Conservation (phyloP, 805 yeast species). For the Nakazawaea wickerhamii region DNA sequence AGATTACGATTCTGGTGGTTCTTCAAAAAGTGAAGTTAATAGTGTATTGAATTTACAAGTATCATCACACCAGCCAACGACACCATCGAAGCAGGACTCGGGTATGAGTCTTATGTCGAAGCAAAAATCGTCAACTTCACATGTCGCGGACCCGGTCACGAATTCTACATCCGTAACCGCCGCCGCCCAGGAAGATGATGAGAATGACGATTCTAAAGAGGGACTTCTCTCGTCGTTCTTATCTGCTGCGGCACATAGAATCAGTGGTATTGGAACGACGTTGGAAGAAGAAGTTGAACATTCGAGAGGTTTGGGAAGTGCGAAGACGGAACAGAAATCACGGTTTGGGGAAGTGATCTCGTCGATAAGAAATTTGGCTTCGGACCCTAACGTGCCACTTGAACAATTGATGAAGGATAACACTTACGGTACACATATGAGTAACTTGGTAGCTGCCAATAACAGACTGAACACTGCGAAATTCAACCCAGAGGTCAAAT, state of each 20-base stretch:
- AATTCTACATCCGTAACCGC: neutral
- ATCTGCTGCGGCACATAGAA: slow-evolving; percentile 35
- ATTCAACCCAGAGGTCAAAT: too few species aligned
- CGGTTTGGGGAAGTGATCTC: neutral
- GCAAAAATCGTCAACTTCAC: neutral
- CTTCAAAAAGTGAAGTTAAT: slow-evolving; percentile 9
- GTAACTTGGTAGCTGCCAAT: neutral
- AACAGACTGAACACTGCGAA: neutral
- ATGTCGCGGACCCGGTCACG: neutral
- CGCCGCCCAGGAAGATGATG: slow-evolving; percentile 1
- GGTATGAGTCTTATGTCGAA: neutral
- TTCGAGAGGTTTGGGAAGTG: neutral
- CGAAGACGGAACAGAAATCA: neutral
- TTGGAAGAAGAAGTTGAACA: neutral
- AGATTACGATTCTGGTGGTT: neutral
- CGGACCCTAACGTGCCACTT: neutral
- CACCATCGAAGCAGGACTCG: neutral
- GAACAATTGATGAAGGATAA: neutral
- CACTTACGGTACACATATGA: neutral
- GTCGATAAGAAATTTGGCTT: neutral
- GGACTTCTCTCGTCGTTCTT: slow-evolving; percentile 41
- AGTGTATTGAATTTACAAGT: slow-evolving; percentile 2
- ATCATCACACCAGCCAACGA: neutral
- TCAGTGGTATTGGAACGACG: neutral
- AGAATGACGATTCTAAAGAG: slow-evolving; percentile 1